A percentile compares a stretch with the other conserved stretches of the same genome.
These are phyloP conservation scores for Vigna angularis DNA, from an alignment of 306 rosid species.

Conservation along the genomic window DNA sequence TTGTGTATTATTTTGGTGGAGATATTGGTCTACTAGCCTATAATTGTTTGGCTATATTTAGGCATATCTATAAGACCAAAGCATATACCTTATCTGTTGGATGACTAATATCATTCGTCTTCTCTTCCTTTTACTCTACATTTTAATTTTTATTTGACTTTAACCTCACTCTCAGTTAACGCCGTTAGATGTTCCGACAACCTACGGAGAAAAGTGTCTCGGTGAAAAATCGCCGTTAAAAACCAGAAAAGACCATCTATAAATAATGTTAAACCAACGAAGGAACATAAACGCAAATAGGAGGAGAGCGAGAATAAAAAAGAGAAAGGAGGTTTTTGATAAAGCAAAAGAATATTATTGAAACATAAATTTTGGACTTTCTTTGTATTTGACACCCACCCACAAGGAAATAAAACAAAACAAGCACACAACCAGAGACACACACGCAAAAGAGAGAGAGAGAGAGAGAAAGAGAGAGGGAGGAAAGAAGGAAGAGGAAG, in stretches of 20 bases:
- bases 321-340: slow-evolving; percentile 32
- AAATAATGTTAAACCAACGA: slow-evolving; percentile 53
- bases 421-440: slow-evolving; percentile 41
- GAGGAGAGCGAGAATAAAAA: not conserved
- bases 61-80: slow-evolving; percentile 33
- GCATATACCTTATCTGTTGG: slow-evolving; percentile 31
- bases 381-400: slow-evolving; percentile 47
- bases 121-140: not conserved
- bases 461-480: not conserved
- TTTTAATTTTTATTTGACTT: slow-evolving; percentile 23
- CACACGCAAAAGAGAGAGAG: slow-evolving; percentile 6
- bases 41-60: slow-evolving; percentile 22
- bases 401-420: slow-evolving; percentile 39
- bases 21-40: not conserved
- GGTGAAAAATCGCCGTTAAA: slow-evolving; percentile 46
- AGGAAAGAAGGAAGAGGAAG: not conserved
- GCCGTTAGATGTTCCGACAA: slow-evolving; percentile 41
- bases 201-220: not conserved
- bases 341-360: slow-evolving; percentile 52
- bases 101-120: not conserved
- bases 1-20: not conserved
- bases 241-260: slow-evolving; percentile 49
- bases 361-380: slow-evolving; percentile 47
- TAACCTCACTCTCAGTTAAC: slow-evolving; percentile 42
- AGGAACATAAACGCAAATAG: slow-evolving; percentile 20